Evolutionary conservation across 306 rosid species (phyloP).

Genomic region (Betula pendula): DNA sequence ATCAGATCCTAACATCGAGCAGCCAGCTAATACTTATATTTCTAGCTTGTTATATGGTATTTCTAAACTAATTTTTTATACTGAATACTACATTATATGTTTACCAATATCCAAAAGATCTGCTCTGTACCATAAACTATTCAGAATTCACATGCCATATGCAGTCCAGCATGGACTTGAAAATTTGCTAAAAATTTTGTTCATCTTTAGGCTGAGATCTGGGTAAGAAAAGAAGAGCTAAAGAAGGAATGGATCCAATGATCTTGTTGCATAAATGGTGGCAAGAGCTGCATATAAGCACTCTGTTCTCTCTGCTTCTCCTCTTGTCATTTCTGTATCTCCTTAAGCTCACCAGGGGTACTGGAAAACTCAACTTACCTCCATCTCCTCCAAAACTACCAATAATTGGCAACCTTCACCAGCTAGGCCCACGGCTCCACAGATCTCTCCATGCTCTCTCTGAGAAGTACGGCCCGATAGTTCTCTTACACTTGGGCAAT

Average conservation of each 20-base stretch:
- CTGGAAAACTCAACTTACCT: not conserved
- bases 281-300: not conserved
- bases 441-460: slow-evolving; percentile 24
- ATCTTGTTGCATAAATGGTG: not conserved
- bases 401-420: slow-evolving; percentile 41
- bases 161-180: too few species aligned
- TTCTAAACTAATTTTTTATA: too few species aligned
- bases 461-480: slow-evolving; percentile 21
- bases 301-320: not conserved
- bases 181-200: too few species aligned
- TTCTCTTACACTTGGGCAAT: slow-evolving; percentile 34
- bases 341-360: not conserved
- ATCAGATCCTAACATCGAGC: too few species aligned
- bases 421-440: slow-evolving; percentile 38
- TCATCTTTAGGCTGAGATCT: too few species aligned
- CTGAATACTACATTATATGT: too few species aligned
- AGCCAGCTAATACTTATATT: too few species aligned
- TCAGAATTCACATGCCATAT: too few species aligned
- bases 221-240: not conserved
- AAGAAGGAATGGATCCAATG: not conserved
- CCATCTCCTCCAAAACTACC: slow-evolving; percentile 33
- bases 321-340: not conserved
- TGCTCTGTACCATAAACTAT: too few species aligned
- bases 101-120: too few species aligned
- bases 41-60: too few species aligned